Base-by-base conservation (phyloP, 345 rosid species). In the Abelmoschus esculentus region DNA sequence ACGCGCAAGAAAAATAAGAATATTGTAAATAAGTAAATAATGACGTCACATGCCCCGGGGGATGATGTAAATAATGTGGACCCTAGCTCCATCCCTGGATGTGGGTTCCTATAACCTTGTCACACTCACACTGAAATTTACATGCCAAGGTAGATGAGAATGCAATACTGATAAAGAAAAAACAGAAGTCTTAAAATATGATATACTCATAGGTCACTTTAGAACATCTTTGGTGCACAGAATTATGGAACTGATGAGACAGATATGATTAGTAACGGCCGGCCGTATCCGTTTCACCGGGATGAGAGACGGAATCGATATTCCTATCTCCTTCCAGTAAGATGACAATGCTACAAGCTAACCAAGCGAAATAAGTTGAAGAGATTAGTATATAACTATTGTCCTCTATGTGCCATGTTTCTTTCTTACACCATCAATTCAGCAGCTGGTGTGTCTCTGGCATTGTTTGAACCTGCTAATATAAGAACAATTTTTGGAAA, bases 401-500 rank as follows among this genome's bases (percentile, higher is more conserved):
- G 66, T 40, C 53, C 59, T 66, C 47, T 44, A 46, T 50, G 6
- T 49, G 42, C 79, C 79, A 42, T 78, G 52, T 75, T 76, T 50
- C 67, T 59, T 40, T 31, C 36, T 32, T 32, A 75, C 65, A 52
- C 70, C 19, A 31, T 74, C 40, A 77, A 19, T 77, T 74, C 79
- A 55, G 14, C 61, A 0, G 63, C 49, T 60, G 74, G 50, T 28
- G 40, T 0, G 14, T 76, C 77, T 61, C 58, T 31, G 1, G 8
- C 49, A 56, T 70, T 74, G 74, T 70, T 66, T 19, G 61, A 71
- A 73, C 80, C 79, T 79, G 80, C 63, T 58, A 44, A 76, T 74
- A 36, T 31, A 44, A 29, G 32, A 59, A 70, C 44, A 44, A 17
- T 5, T 14, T 55, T 18, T 7, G 6, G 47, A 8, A 31, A 11